Evolutionary conservation across 2,329 filamentous ascomycete genomes (phyloP).

Genomic region (Beauveria bassiana): DNA sequence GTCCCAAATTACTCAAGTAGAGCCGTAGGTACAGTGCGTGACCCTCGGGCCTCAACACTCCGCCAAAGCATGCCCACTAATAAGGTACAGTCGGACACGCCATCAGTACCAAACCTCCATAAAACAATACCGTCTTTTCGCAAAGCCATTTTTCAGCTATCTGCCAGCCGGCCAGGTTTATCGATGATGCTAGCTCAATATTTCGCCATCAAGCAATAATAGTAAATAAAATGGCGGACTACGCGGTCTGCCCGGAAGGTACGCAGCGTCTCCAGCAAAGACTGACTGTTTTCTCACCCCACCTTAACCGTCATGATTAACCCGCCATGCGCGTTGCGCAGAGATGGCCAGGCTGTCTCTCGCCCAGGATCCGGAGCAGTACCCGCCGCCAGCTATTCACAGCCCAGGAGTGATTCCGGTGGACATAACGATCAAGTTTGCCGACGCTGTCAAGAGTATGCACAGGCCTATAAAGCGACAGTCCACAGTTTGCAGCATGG

Average conservation of each 20-base stretch:
- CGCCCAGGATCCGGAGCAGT: constrained; percentile 24
- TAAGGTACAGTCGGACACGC: background rate
- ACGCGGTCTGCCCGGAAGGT: constrained; percentile 30
- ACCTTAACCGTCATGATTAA: constrained; percentile 1
- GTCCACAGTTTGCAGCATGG: constrained; percentile 1
- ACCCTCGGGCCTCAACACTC: background rate
- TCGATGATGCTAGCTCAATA: constrained; percentile 10
- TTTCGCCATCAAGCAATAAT: background rate
- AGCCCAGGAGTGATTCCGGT: constrained; percentile 44
- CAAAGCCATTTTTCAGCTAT: background rate
- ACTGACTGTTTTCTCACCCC: background rate
- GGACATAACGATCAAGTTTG: constrained; percentile 53
- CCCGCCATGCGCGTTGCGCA: constrained; percentile 16
- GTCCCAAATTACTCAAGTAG: background rate
- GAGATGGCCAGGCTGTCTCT: constrained; percentile 36
- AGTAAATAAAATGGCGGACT: constrained; percentile 25
- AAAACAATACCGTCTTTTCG: background rate
- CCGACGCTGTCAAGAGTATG: constrained; percentile 45
- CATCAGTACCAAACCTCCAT: constrained; percentile 6
- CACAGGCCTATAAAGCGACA: background rate
- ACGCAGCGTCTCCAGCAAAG: constrained; percentile 4
- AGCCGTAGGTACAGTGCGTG: background rate
- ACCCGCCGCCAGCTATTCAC: constrained; percentile 33
- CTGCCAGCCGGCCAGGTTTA: background rate
- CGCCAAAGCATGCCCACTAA: background rate